A percentile compares a stretch with the other conserved stretches of the same genome.
phyloP scores from a whole-genome alignment of 768 basidiomycete genomes.

The Kwoniella mangroviensis region DNA sequence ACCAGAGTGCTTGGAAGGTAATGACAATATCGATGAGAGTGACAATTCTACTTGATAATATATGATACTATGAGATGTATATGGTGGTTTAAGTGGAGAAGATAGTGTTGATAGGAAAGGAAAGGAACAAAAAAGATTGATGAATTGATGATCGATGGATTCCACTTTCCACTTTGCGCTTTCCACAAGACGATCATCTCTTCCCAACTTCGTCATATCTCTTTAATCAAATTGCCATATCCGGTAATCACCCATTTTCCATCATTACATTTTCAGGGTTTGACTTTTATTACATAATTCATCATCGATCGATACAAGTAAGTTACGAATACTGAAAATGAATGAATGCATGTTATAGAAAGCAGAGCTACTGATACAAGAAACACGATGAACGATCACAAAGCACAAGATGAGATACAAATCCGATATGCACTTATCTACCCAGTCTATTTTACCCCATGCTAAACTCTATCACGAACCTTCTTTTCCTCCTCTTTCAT shows the following conservation, averaged over 20 bases:
- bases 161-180: neutral
- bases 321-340: too few species aligned
- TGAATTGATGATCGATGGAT: slow-evolving; percentile 12
- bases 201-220: slow-evolving; percentile 12
- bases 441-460: neutral
- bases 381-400: neutral
- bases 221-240: slow-evolving; percentile 1
- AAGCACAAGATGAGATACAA: neutral
- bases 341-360: too few species aligned
- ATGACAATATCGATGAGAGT: neutral
- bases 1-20: neutral
- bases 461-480: neutral
- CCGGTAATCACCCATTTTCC: neutral
- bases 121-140: neutral
- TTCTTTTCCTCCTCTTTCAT: slow-evolving; percentile 14
- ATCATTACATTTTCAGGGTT: slow-evolving; percentile 24
- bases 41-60: neutral
- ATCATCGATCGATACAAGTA: too few species aligned
- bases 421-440: neutral
- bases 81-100: neutral
- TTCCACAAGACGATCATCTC: neutral
- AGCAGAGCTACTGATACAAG: too few species aligned
- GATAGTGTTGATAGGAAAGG: neutral
- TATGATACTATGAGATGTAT: neutral
- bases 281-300: neutral